Base-by-base conservation (phyloP, 1,139 yeast genomes). In the Casaregolazyma lundiana region DNA sequence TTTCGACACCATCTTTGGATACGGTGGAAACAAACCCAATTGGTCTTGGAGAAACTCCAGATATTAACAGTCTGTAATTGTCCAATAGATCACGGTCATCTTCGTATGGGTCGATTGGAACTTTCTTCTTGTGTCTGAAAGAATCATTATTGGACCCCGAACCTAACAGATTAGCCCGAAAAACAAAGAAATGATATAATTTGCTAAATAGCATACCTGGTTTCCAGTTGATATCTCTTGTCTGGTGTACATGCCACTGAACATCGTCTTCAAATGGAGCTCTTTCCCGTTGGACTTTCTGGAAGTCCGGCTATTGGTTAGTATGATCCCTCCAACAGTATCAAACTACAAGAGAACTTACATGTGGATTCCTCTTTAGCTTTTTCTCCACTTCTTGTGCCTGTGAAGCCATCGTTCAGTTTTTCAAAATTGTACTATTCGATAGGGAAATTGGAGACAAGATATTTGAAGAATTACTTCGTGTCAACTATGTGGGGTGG, bases 11-110 rank as follows among this genome's bases (percentile, higher is more conserved):
- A 13, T 69, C 68, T 13, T 54, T 52, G 35, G 70, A 61, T 3
- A 73, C 58, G 0, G 82, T 70, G 3, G 83, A 72, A 3, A 79
- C 64, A 49, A 80, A 75, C 4, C 80, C 85, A 19, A 41, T 38
- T 6, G 84, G 84, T 50, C 86, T 69, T 1, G 86, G 85, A 2
- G 71, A 67, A 17, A 80, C 59, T 1, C 76, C 81, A 7, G 78
- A 68, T 24, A 70, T 69, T 35, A 80, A 64, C 29, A 77, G 63
- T 50, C 68, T 71, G 63, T 80, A 80, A 61, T 80, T 80, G 49
- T 70, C 71, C 3, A 61, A 58, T 17, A 74, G 65, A 13, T 49
- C 56, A 52, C 82, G 64, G n/a, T 65, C 69, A 22, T 64, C 68
- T 0, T 56, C 74, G 53, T 67, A 69, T 0, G 84, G 83, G 54